Base-by-base conservation (phyloP, 2,329 filamentous ascomycete species). In the Ophiostoma perfectum region DNA sequence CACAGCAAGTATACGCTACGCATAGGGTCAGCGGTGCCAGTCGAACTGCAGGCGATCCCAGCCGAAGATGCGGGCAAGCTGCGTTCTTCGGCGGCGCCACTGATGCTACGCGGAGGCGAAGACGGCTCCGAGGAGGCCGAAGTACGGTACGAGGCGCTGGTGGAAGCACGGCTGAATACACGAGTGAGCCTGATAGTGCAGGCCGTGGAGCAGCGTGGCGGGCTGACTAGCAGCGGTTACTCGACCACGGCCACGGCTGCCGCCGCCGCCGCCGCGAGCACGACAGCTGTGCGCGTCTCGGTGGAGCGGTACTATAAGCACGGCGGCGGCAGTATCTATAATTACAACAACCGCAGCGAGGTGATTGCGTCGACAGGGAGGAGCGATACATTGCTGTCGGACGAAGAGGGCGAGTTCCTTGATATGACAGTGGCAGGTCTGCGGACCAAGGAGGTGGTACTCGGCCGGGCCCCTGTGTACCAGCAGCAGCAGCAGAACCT, bases 61-160 rank as follows among this genome's bases (percentile, higher is more conserved):
- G 81, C 88, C 5, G 91, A 95, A 76, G 88, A 87, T 7, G 92
- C 93, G 1, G 94, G 95, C 2, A 83, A 88, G 41, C 78, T 96
- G 14, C 83, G 86, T 64, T 86, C 85, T 3, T 80, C 83, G 39
- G 80, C 93, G 4, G 76, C 82, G 0, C 80, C 83, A 0, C 70
- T 91, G 83, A 76, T 72, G 68, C 68, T 71, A 18, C 8, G 11
- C 8, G 36, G 16, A 14, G 55, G 38, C 64, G 42, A 11, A 12
- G 64, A 69, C 16, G 66, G 71, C 60, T 70, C 72, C n/a, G 72
- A 74, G 62, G 71, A 72, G 38, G 66, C 67, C 45, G 76, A 80
- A 70, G 76, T 78, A 63, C 76, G 79, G 62, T 79, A 82, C 44
- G 78, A 79, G 2, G 72, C 75, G 0, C 65, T 86, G 0, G 73